A percentile compares a stretch with the other conserved stretches of the same genome.
phyloP scores from a whole-genome alignment of 257 asterid genomes.

The Lycium ferocissimum region DNA sequence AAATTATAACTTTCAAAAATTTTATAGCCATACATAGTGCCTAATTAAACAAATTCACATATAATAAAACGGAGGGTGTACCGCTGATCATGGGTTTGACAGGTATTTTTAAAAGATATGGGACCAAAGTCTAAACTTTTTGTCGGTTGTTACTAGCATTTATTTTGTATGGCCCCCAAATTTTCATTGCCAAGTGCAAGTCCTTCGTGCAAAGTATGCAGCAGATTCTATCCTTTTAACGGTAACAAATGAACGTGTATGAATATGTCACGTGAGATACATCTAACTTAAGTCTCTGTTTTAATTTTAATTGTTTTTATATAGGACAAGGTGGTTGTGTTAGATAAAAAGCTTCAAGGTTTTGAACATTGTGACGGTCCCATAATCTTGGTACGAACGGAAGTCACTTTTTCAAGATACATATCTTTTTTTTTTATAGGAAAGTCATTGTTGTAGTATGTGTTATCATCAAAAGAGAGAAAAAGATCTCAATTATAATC shows the following conservation, averaged over 20 bases:
- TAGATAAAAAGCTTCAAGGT: no score
- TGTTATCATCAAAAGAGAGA: no score
- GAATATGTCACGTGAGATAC: background rate
- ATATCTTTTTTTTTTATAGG: no score
- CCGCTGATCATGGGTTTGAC: background rate
- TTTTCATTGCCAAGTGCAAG: background rate
- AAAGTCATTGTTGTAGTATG: no score
- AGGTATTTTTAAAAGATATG: background rate
- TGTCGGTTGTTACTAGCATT: background rate
- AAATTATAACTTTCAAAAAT: background rate
- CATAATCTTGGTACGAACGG: no score
- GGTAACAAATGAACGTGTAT: background rate
- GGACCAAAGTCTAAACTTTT: no score
- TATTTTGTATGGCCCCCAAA: background rate
- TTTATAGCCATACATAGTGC: background rate
- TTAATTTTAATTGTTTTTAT: no score
- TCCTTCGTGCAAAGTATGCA: background rate
- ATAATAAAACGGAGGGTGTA: background rate
- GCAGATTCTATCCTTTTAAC: background rate
- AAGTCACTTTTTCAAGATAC: no score
- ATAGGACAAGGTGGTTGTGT: background rate
- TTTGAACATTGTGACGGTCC: no score
- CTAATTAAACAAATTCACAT: background rate
- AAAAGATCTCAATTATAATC: no score
- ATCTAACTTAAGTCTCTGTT: background rate